A percentile compares a stretch with the other conserved stretches of the same genome.
These are phyloP conservation scores for Kuraishia cidri DNA, from an alignment of 805 yeast genomes.

Conservation along the genomic window DNA sequence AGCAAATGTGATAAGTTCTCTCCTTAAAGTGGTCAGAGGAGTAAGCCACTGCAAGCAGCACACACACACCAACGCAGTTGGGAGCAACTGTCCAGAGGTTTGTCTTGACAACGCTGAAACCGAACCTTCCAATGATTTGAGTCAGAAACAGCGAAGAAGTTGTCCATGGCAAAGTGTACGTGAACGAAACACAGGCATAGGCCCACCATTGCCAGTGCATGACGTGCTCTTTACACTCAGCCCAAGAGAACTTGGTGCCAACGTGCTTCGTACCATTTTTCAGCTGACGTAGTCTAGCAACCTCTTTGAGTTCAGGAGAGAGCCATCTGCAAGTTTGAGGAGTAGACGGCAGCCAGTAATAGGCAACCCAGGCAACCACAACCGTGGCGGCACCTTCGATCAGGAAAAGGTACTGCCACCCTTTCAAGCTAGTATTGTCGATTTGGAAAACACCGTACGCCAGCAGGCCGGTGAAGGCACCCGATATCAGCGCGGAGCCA, in stretches of 20 bases:
- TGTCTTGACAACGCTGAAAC: slow-evolving; percentile 8
- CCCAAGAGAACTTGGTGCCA: slow-evolving; percentile 6
- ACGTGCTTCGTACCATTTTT: slow-evolving; percentile 3
- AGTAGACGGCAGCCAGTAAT: slow-evolving; percentile 8
- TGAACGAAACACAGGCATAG: slow-evolving; percentile 7
- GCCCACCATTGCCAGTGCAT: slow-evolving; percentile 8
- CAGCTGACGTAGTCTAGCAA: slow-evolving; percentile 5
- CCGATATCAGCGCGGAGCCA: slow-evolving; percentile 9
- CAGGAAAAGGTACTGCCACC: slow-evolving; percentile 21
- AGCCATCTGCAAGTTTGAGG: slow-evolving; percentile 5
- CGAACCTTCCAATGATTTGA: slow-evolving; percentile 8
- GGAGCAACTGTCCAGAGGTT: slow-evolving; percentile 11
- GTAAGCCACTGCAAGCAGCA: slow-evolving; percentile 3
- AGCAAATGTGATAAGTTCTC: slow-evolving; percentile 9
- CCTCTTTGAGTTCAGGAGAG: slow-evolving; percentile 8
- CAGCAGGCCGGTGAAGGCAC: slow-evolving; percentile 11
- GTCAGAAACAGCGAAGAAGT: slow-evolving; percentile 10
- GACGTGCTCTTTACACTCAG: slow-evolving; percentile 3
- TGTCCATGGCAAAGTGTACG: slow-evolving; percentile 8
- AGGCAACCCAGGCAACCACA: slow-evolving; percentile 18
- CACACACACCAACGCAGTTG: slow-evolving; percentile 9
- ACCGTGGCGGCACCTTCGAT: slow-evolving; percentile 21
- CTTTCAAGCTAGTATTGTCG: slow-evolving; percentile 5
- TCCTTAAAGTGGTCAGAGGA: slow-evolving; percentile 8
- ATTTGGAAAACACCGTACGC: slow-evolving; percentile 11